A percentile compares a stretch with the other conserved stretches of the same genome.
These are phyloP conservation scores for Globisporangium cylindrosporum DNA, from an alignment of 352 stramenopile species.

Conservation along the genomic window DNA sequence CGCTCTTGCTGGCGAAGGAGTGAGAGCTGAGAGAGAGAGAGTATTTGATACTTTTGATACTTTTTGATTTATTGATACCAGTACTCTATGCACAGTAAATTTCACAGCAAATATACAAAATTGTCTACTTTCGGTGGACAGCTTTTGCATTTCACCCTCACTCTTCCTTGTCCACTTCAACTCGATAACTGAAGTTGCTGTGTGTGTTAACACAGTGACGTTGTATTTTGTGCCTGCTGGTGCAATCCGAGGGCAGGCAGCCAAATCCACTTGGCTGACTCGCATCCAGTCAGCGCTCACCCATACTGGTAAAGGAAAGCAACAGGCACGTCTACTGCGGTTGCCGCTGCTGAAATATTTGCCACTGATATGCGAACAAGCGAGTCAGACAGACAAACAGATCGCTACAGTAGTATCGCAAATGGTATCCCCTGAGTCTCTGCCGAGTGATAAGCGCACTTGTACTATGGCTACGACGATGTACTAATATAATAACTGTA, in stretches of 20 bases:
- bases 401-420: too few species aligned
- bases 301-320: too few species aligned
- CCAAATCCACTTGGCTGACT: too few species aligned
- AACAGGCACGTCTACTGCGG: too few species aligned
- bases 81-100: neutral
- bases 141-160: neutral
- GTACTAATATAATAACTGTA: too few species aligned
- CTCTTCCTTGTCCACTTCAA: neutral
- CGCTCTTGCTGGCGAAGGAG: constrained; percentile 23
- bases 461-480: too few species aligned
- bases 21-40: neutral
- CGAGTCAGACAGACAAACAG: too few species aligned
- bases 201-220: neutral
- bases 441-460: too few species aligned
- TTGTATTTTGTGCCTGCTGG: neutral
- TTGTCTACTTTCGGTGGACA: neutral
- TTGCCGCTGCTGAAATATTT: too few species aligned
- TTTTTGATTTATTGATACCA: neutral
- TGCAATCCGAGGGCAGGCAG: neutral
- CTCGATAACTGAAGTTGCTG: neutral
- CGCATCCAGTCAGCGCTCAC: too few species aligned
- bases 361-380: too few species aligned
- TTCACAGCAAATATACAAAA: neutral
- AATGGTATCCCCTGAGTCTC: too few species aligned
- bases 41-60: neutral